Percentiles rank a stretch among this genome's conserved stretches.
Evolutionary conservation across 148 eudicot genomes (phyloP).

Genomic region (Diospyros kaki): DNA sequence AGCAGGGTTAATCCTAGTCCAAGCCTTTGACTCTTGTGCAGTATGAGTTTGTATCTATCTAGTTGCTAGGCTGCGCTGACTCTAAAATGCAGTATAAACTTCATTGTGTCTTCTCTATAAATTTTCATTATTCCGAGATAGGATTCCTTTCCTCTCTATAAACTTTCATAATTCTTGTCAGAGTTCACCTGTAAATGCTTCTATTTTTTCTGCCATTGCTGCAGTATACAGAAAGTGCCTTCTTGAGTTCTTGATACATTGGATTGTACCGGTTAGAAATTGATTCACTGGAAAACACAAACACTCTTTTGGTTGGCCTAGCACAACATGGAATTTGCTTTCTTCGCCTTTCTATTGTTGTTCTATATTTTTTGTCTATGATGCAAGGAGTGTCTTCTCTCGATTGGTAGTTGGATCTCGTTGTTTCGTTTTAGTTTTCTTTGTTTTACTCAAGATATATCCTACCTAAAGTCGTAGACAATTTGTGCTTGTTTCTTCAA

Average conservation of each 20-base stretch:
- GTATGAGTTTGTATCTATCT: background rate
- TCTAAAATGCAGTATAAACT: background rate
- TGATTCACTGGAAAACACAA: background rate
- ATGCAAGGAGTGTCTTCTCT: no score
- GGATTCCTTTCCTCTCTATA: background rate
- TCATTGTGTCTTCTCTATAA: no score
- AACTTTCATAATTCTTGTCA: background rate
- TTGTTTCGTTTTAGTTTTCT: no score
- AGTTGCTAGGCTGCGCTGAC: background rate
- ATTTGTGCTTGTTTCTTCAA: no score
- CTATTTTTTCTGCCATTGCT: background rate
- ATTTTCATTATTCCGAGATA: no score
- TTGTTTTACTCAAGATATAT: no score
- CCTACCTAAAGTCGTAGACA: no score
- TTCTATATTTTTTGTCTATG: no score
- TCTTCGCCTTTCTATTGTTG: no score
- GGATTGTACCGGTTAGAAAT: background rate
- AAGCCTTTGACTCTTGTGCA: conserved; percentile 7
- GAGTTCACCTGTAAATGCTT: background rate
- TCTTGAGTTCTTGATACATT: background rate
- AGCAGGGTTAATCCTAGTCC: background rate
- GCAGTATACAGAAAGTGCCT: background rate
- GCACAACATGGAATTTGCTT: background rate
- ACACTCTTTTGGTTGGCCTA: background rate
- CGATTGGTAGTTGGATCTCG: no score